A percentile compares a stretch with the other conserved stretches of the same genome.
phyloP scores from a whole-genome alignment of 352 stramenopile species.

The Phytopythium oedochilum region DNA sequence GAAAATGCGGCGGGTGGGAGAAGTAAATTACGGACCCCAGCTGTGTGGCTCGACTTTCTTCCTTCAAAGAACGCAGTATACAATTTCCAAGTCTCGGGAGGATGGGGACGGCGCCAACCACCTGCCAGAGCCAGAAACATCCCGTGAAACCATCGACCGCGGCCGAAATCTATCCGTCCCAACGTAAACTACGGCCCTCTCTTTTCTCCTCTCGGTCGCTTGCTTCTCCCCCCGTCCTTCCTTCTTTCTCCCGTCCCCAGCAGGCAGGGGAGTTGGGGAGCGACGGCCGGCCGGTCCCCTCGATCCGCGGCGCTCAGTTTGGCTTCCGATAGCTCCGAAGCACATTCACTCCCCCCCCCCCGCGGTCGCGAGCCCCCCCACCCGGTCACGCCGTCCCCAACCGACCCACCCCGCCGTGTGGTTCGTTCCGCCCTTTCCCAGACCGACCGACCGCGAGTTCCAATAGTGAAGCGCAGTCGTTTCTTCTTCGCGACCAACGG shows the following conservation, averaged over 20 bases:
- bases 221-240: not conserved
- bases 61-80: conserved; percentile 1
- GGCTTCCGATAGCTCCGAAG: conserved; percentile 26
- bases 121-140: not conserved
- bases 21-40: not conserved
- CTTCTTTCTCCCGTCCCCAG: not conserved
- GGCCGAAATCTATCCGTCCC: not conserved
- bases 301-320: conserved; percentile 14
- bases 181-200: not conserved
- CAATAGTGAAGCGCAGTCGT: conserved; percentile 3
- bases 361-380: not conserved
- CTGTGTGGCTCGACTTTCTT: not conserved
- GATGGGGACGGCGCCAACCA: not conserved
- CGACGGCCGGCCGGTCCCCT: not conserved
- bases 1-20: not conserved
- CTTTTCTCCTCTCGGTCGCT: not conserved
- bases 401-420: not conserved
- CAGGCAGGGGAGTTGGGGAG: too few relatives aligned
- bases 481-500: conserved; percentile 19
- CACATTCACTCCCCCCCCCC: conserved; percentile 14
- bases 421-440: conserved; percentile 16
- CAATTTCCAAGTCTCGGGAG: not conserved
- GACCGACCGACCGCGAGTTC: conserved; percentile 14
- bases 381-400: not conserved
- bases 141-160: not conserved